These are phyloP conservation scores for Scytalidium lignicola DNA, from an alignment of 2,329 filamentous ascomycete genomes.

Conservation along the genomic window DNA sequence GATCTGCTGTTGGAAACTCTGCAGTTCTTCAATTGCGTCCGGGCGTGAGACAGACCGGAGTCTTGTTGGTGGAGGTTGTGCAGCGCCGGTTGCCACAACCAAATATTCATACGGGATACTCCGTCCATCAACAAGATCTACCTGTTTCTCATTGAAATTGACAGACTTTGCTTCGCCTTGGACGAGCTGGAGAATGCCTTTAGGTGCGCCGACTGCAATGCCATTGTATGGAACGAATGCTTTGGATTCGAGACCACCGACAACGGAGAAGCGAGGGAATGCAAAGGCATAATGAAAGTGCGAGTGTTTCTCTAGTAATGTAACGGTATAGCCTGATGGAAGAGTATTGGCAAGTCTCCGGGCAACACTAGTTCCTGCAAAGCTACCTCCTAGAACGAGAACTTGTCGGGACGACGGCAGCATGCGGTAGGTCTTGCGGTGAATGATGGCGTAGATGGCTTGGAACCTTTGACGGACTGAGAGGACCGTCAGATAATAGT, in stretches of 20 bases:
- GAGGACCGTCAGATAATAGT: not conserved
- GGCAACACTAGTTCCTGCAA: conserved; percentile 33
- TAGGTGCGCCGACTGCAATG: conserved; percentile 21
- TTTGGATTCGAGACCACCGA: conserved; percentile 37
- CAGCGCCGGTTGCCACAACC: conserved; percentile 37
- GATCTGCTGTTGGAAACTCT: conserved; percentile 27
- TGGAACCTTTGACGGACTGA: not conserved
- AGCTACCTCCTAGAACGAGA: conserved; percentile 40
- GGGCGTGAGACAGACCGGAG: conserved; percentile 23
- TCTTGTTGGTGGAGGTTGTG: conserved; percentile 27
- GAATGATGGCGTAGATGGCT: conserved; percentile 8
- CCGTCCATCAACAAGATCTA: conserved; percentile 31
- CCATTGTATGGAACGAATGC: conserved; percentile 45
- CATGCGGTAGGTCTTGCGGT: conserved; percentile 10
- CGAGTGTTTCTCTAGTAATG: conserved; percentile 45
- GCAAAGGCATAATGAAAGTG: conserved; percentile 46
- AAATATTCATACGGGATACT: conserved; percentile 35
- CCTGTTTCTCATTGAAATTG: conserved; percentile 22
- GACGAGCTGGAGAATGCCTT: conserved; percentile 27
- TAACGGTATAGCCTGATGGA: conserved; percentile 38
- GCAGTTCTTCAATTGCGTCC: conserved; percentile 27
- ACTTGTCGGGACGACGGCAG: conserved; percentile 25
- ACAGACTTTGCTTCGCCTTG: conserved; percentile 24
- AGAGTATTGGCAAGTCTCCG: conserved; percentile 32
- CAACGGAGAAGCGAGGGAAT: conserved; percentile 43